Percentiles rank a stretch among this genome's conserved stretches.
phyloP scores from a whole-genome alignment of 106 monocot genomes.

The Dendrobium nobile region DNA sequence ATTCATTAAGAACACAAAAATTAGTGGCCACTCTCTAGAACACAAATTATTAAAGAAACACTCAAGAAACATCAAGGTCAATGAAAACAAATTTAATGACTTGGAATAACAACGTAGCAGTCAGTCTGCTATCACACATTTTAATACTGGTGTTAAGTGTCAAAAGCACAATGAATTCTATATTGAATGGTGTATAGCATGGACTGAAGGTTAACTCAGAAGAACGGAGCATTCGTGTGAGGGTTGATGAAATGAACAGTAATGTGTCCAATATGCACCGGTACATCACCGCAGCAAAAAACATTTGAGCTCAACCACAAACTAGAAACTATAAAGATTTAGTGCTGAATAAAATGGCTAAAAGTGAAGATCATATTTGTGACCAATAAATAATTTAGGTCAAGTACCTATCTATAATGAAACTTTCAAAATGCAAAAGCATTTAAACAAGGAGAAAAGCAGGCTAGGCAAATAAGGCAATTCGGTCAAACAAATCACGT shows the following conservation, averaged over 20 bases:
- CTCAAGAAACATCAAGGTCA: neutral
- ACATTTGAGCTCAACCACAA: neutral
- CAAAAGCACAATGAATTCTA: neutral
- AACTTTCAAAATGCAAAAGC: neutral
- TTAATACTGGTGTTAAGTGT: neutral
- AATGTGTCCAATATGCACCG: neutral
- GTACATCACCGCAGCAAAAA: neutral
- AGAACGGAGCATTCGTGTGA: neutral
- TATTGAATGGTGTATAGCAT: neutral
- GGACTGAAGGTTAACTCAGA: neutral
- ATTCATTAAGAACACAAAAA: neutral
- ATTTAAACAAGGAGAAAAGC: no score
- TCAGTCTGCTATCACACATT: neutral
- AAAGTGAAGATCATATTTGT: no score
- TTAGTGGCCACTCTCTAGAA: neutral
- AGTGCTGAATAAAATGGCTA: no score
- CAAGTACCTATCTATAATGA: neutral
- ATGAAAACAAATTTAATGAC: neutral
- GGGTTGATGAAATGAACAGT: neutral
- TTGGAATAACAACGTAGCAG: constrained; percentile 1
- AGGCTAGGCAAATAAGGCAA: neutral
- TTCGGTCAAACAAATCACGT: neutral
- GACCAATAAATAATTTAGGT: no score
- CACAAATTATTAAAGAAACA: neutral
- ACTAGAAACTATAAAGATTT: no score